Base-by-base conservation (phyloP, 306 rosid species). In the Quercus parvula region DNA sequence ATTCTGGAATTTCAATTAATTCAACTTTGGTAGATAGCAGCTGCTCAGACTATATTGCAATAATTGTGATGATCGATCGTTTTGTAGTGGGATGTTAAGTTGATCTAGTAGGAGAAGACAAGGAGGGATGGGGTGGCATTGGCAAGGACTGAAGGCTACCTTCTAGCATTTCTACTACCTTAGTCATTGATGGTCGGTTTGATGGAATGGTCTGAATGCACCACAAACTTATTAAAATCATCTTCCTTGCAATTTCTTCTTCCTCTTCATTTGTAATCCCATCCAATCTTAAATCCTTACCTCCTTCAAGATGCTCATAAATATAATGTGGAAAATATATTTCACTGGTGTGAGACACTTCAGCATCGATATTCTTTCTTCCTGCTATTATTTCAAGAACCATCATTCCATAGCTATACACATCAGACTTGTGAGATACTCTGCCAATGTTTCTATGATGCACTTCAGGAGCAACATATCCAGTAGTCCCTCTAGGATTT, bases 321-420 rank as follows among this genome's bases (percentile, higher is more conserved):
- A 86, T 72, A 75, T 72, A 75, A 2, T 83, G 41, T 20, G 84
- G 67, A 38, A 74, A 84, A 4, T 79, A 87, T 75, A 78, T 62
- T 73, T 84, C 84, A 52, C 70, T 74, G 10, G 44, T 38, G 2
- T 6, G 56, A 1, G 87, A 84, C 0, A 61, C 70, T 54, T 30
- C 38, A 4, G 19, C 54, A 0, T 76, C 84, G 6, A 59, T 17
- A 17, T 76, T 81, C 64, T 76, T 84, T 74, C 83, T 87, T 51
- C 84, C 80, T 62, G 81, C 86, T 33, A 81, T 76, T 70, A 84
- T 79, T 33, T 87, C 87, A 28, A 84, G 62, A 58, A 84, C 33
- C 56, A 86, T 2, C 87, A 83, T 86, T 10, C 85, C 85, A 67
- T 83, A 86, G 0, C 90, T 84, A 70, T 81, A 87, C 0, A 84